phyloP scores from a whole-genome alignment of 164 flowering plant genomes.

The Macadamia tetraphylla region DNA sequence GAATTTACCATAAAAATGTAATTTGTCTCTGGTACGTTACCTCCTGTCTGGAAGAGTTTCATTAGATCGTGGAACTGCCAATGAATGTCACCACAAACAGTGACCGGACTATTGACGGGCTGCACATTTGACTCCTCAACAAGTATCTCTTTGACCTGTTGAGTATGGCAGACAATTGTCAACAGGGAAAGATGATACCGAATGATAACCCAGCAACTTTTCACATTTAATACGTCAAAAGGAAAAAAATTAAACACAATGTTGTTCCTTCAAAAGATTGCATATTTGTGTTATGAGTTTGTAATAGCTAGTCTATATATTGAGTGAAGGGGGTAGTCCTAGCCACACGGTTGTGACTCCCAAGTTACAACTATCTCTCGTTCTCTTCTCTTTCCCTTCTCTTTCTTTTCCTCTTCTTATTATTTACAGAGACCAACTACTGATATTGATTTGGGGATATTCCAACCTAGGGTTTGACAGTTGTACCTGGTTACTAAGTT shows the following conservation, averaged over 20 bases:
- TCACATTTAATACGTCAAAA: background rate
- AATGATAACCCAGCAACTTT: background rate
- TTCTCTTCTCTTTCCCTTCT: no score
- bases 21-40: conserved; percentile 2
- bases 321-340: no score
- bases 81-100: conserved; percentile 33
- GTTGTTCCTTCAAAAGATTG: background rate
- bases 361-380: no score
- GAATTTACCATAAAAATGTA: conserved; percentile 2
- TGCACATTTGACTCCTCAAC: conserved; percentile 40
- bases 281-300: background rate
- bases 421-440: no score
- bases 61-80: conserved; percentile 33
- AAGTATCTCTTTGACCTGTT: conserved; percentile 24
- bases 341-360: no score
- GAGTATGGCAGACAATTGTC: conserved; percentile 4
- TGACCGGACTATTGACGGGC: conserved; percentile 33
- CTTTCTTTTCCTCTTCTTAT: no score
- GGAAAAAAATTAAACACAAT: background rate
- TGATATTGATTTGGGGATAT: no score
- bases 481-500: no score
- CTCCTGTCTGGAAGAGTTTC: conserved; percentile 35
- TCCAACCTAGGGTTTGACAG: no score
- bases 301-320: background rate
- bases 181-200: background rate